Conservation (phyloP, 495 filamentous ascomycete species). For the Penicillium paradoxum region DNA sequence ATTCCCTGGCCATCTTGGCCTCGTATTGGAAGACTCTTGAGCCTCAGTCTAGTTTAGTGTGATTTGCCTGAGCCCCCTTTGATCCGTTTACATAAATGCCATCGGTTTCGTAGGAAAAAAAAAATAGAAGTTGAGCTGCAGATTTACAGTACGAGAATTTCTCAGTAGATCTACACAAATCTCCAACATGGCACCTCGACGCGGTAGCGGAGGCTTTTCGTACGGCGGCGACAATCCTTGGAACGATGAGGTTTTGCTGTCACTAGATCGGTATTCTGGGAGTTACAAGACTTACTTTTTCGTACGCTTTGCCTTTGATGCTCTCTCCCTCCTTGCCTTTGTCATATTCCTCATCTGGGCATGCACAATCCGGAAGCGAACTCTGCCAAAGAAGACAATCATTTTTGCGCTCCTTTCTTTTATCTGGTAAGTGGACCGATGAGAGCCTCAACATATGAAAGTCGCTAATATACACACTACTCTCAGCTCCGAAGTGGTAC, state of each 20-base stretch:
- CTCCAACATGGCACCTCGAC: conserved; percentile 13
- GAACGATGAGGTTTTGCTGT: conserved; percentile 4
- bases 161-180: background rate
- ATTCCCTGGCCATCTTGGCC: background rate
- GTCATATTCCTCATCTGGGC: conserved; percentile 20
- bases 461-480: background rate
- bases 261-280: background rate
- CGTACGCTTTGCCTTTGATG: conserved; percentile 15
- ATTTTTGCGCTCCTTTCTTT: conserved; percentile 7
- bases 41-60: background rate
- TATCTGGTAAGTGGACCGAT: conserved; percentile 10
- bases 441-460: background rate
- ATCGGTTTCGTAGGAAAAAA: background rate
- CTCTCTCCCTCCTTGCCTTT: conserved; percentile 15
- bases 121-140: background rate
- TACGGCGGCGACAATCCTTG: conserved; percentile 4
- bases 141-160: background rate
- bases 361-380: conserved; percentile 15
- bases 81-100: background rate
- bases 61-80: conserved; percentile 3
- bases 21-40: conserved; percentile 1
- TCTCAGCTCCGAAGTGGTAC: background rate
- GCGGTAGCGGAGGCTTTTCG: conserved; percentile 13
- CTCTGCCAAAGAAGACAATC: conserved; percentile 10
- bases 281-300: conserved; percentile 1